Evolutionary conservation across 495 filamentous ascomycete species (phyloP).

Genomic region (Neurospora sp.): DNA sequence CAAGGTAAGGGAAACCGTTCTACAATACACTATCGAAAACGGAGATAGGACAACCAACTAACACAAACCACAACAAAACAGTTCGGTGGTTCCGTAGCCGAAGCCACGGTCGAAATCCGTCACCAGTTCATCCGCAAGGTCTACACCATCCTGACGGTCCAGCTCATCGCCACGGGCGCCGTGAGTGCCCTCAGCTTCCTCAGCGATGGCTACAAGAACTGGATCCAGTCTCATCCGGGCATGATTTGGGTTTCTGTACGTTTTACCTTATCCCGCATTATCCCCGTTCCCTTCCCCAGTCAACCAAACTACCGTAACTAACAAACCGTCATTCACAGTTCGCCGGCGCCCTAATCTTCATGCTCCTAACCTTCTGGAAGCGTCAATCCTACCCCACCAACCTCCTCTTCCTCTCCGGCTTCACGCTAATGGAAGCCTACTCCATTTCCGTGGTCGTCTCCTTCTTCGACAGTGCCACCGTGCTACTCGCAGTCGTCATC

Average conservation of each 20-base stretch:
- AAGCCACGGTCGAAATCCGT: slow-evolving; percentile 88
- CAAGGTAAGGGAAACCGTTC: slow-evolving; percentile 48
- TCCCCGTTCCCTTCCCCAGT: background rate
- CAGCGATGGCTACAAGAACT: slow-evolving; percentile 64
- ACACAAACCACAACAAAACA: slow-evolving; percentile 18
- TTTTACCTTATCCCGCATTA: background rate
- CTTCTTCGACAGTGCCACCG: slow-evolving; percentile 71
- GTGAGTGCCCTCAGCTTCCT: slow-evolving; percentile 81
- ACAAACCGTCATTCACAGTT: slow-evolving; percentile 27
- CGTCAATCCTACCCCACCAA: slow-evolving; percentile 94
- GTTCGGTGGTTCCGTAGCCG: slow-evolving; percentile 85
- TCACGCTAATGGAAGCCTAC: slow-evolving; percentile 92
- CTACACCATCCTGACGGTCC: slow-evolving; percentile 54
- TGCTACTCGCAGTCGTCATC: slow-evolving; percentile 81
- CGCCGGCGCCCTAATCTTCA: slow-evolving; percentile 68
- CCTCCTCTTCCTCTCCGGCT: slow-evolving; percentile 80
- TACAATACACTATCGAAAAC: background rate
- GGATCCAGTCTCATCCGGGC: slow-evolving; percentile 78
- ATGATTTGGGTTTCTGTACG: slow-evolving; percentile 71
- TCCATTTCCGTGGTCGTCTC: slow-evolving; percentile 83
- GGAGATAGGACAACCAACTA: background rate
- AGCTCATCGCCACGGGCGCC: slow-evolving; percentile 74
- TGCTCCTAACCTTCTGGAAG: slow-evolving; percentile 93
- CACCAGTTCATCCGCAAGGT: slow-evolving; percentile 95
- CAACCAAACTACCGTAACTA: slow-evolving; percentile 7